phyloP scores from a whole-genome alignment of 208 protist genomes.

The Leishmania martiniquensis region DNA sequence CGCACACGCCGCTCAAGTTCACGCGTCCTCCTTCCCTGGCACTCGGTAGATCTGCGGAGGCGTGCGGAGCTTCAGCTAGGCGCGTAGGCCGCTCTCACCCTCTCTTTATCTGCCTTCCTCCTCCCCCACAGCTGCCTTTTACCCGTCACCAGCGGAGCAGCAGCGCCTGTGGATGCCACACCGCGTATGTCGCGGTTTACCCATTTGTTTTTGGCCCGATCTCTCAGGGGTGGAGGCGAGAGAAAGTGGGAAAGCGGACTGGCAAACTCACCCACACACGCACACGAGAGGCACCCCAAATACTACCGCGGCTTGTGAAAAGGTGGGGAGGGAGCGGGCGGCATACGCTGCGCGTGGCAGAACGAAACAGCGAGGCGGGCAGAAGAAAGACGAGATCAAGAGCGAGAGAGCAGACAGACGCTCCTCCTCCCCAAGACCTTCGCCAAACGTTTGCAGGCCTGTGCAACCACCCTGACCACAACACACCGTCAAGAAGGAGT shows the following conservation, averaged over 20 bases:
- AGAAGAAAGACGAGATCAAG: conserved; percentile 1
- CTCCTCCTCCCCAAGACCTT: background rate
- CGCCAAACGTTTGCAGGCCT: background rate
- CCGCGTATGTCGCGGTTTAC: background rate
- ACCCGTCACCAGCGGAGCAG: no score
- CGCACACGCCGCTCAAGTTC: no score
- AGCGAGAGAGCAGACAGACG: background rate
- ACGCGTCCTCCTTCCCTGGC: background rate
- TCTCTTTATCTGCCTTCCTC: background rate
- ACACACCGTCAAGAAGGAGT: background rate
- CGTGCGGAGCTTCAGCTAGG: background rate
- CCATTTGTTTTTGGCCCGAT: background rate
- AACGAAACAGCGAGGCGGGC: conserved; percentile 1
- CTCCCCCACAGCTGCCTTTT: background rate
- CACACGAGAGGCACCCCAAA: background rate
- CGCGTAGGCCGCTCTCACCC: background rate
- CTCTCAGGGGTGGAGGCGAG: background rate
- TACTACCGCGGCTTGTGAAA: background rate
- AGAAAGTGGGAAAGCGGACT: background rate
- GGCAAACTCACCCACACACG: background rate
- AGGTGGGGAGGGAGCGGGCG: background rate
- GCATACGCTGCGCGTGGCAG: background rate
- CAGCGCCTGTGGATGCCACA: background rate
- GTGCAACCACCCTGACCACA: background rate
- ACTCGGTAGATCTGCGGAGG: background rate